These are phyloP conservation scores for Ceriops decandra DNA, from an alignment of 345 rosid genomes.

Conservation along the genomic window DNA sequence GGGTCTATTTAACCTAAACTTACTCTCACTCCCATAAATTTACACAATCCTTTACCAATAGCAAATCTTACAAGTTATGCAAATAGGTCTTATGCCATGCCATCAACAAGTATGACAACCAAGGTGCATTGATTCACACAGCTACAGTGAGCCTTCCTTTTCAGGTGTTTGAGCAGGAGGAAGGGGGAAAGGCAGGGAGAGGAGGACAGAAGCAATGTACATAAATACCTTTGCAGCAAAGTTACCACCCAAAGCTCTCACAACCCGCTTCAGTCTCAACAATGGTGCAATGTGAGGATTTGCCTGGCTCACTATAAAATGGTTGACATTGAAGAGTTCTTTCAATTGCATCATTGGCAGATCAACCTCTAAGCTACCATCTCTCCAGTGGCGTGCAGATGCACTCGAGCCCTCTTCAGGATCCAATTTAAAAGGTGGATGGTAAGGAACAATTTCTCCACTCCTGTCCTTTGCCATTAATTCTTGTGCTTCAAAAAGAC, in stretches of 20 bases:
- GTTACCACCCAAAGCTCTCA: constrained; percentile 87
- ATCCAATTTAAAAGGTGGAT: constrained; percentile 86
- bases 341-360: constrained; percentile 97
- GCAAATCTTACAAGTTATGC: too few species aligned
- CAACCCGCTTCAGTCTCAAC: constrained; percentile 68
- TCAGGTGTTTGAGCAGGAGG: too few species aligned
- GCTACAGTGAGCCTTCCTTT: too few species aligned
- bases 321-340: constrained; percentile 94
- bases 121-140: too few species aligned
- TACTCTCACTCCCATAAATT: too few species aligned
- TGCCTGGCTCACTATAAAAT: constrained; percentile 97
- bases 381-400: constrained; percentile 85
- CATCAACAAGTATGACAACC: too few species aligned
- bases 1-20: too few species aligned
- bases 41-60: too few species aligned
- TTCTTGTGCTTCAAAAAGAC: constrained; percentile 97
- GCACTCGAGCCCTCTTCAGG: constrained; percentile 70
- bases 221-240: constrained; percentile 90
- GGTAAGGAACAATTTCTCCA: constrained; percentile 90
- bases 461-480: constrained; percentile 96
- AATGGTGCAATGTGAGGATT: constrained; percentile 93
- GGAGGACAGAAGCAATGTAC: background rate
- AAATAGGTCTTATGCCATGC: too few species aligned
- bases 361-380: constrained; percentile 97
- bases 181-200: background rate